Evolutionary conservation across 495 filamentous ascomycete genomes (phyloP), one percentile per base, ranked within the genome.

Genomic region (Neurospora sp.): DNA sequence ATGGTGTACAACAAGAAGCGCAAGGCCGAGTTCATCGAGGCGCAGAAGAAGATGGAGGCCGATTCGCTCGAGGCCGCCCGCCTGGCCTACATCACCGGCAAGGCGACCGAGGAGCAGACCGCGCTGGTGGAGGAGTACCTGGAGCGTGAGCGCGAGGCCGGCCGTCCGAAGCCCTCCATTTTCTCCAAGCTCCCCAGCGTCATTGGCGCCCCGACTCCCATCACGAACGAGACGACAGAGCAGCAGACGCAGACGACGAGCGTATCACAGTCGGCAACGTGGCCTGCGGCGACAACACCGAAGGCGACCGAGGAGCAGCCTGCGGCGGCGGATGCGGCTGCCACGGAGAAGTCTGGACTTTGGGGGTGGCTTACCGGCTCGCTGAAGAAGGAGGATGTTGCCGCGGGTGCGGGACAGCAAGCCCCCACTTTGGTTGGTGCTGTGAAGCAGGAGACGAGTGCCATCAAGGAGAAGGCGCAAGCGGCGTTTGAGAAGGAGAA

Each of bases 1-100:
- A 89, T 96, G 39, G 80, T 93, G 60, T 92, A 95, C 84, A 98
- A 97, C 85, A 91, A 93, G 72, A 86, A 86, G 80, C 86, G 87
- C 72, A 86, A 87, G 71, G 84, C 83, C 74, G 89, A 93, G 73
- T 95, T 91, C 81, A 87, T 90, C 79, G 86, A 87, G 70, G 85
- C 91, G 77, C 86, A 92, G 76, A 86, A 86, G 78, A 84, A 84
- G 41, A 78, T 92, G 46, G 87, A 89, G 69, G 82, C 86, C 37
- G 82, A 84, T 74, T 82, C 80, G 54, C 80, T 89, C 14, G 84
- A 85, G 70, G 82, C 83, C 70, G 91, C 91, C 35, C 85, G 87
- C 49, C 80, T 89, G 4, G 90, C 90, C 37, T 88, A 86, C 77
- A 88, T 89, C 77, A 85, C 83, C 16, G 90, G 89, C 73, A 86